phyloP scores from a whole-genome alignment of 768 basidiomycete species.

The Amanita thiersii region DNA sequence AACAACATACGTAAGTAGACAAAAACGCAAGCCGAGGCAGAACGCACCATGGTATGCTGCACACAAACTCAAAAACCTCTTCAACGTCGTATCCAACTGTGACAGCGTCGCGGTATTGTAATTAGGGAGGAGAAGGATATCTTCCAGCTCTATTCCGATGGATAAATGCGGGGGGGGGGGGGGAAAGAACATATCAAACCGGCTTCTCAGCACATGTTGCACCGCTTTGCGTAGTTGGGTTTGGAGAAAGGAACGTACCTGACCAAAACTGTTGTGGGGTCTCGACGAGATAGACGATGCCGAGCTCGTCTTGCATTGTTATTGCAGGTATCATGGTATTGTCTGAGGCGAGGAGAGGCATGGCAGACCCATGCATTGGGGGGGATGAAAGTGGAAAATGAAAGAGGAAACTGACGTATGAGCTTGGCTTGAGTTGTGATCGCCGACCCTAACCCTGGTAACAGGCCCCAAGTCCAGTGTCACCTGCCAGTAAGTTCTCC shows the following conservation, averaged over 20 bases:
- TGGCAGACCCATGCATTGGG: constrained; percentile 18
- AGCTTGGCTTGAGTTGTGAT: constrained; percentile 6
- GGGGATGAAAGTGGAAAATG: background rate
- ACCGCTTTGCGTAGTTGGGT: background rate
- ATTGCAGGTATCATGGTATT: constrained; percentile 21
- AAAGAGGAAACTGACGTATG: background rate
- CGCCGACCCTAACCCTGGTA: constrained; percentile 7
- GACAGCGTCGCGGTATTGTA: constrained; percentile 58
- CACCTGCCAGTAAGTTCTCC: too few species aligned
- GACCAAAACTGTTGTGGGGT: constrained; percentile 88
- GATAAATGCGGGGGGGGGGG: too few species aligned
- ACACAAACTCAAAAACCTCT: constrained; percentile 71
- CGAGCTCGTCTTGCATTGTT: constrained; percentile 60
- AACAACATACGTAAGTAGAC: constrained; percentile 9
- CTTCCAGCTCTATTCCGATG: constrained; percentile 70
- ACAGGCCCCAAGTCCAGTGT: too few species aligned
- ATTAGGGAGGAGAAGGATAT: constrained; percentile 60
- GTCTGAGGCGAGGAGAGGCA: constrained; percentile 20
- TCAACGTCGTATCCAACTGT: constrained; percentile 70
- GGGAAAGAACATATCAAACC: too few species aligned
- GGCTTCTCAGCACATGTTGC: constrained; percentile 1
- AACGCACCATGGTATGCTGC: constrained; percentile 78
- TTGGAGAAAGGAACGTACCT: constrained; percentile 37
- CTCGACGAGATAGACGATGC: constrained; percentile 75
- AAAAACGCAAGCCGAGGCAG: background rate